These are phyloP conservation scores for Phalaenopsis equestris DNA, from an alignment of 106 monocot species.

Conservation along the genomic window DNA sequence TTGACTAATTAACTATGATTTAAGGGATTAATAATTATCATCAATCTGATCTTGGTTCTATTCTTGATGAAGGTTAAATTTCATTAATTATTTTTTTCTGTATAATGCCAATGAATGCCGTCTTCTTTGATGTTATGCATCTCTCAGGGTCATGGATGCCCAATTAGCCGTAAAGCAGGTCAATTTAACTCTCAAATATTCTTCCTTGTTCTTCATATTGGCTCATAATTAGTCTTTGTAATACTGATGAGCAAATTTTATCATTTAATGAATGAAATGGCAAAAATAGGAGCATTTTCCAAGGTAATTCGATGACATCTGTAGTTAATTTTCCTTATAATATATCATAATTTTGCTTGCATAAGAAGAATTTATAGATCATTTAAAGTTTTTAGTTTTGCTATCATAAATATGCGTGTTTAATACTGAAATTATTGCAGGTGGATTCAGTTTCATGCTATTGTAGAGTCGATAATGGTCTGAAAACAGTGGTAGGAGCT, in stretches of 20 bases:
- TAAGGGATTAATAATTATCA: not conserved
- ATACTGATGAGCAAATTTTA: not conserved
- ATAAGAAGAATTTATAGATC: not conserved
- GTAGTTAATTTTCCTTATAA: not conserved
- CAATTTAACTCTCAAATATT: not conserved
- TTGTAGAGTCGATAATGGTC: slow-evolving; percentile 41
- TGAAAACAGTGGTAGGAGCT: slow-evolving; percentile 51
- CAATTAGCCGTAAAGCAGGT: not conserved
- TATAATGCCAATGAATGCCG: not conserved
- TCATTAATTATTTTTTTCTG: not conserved
- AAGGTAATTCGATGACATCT: not conserved
- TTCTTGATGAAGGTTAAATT: not conserved
- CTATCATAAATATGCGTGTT: not conserved
- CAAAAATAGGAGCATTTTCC: not conserved
- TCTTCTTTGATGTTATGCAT: not conserved
- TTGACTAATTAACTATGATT: not conserved
- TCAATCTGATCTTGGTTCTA: not conserved
- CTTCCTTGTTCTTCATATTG: not conserved
- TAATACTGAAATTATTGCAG: slow-evolving; percentile 13
- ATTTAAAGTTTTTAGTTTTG: not conserved
- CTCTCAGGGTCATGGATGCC: not conserved
- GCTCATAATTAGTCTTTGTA: not conserved
- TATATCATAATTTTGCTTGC: not conserved
- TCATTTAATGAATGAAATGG: not conserved
- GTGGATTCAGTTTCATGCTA: slow-evolving; percentile 59